phyloP scores from a whole-genome alignment of 768 basidiomycete species.

The Rhizopogon sp. region DNA sequence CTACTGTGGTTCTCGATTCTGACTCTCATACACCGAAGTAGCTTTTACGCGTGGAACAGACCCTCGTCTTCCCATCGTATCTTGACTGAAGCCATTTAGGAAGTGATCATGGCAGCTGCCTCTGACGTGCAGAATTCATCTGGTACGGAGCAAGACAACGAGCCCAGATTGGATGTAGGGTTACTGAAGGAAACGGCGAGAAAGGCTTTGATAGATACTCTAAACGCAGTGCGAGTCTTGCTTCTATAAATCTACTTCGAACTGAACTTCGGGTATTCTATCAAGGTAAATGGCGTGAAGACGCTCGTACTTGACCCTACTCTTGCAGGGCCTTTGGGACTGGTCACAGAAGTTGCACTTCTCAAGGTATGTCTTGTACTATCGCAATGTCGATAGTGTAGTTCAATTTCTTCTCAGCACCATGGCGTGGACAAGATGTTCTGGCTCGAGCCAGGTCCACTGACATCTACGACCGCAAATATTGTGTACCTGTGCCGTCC shows the following conservation, averaged over 20 bases:
- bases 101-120: constrained; percentile 20
- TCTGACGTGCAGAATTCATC: constrained; percentile 33
- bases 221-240: constrained; percentile 62
- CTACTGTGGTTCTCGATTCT: too few species aligned
- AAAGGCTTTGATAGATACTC: constrained; percentile 75
- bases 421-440: constrained; percentile 99
- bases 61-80: too few species aligned
- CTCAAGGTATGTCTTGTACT: constrained; percentile 61
- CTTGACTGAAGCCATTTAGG: too few species aligned
- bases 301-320: constrained; percentile 91
- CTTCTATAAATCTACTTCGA: not conserved
- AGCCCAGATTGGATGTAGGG: constrained; percentile 50
- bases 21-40: too few species aligned
- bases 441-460: constrained; percentile 90
- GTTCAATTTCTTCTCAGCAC: constrained; percentile 50
- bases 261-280: not conserved
- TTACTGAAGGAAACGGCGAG: constrained; percentile 73
- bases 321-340: constrained; percentile 85
- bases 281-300: constrained; percentile 86
- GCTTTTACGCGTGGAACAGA: too few species aligned
- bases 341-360: constrained; percentile 91
- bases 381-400: not conserved
- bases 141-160: constrained; percentile 28
- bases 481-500: constrained; percentile 93
- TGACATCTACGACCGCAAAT: constrained; percentile 79